These are phyloP conservation scores for Calonectria honghensis DNA, from an alignment of 2,329 filamentous ascomycete species.

Conservation along the genomic window DNA sequence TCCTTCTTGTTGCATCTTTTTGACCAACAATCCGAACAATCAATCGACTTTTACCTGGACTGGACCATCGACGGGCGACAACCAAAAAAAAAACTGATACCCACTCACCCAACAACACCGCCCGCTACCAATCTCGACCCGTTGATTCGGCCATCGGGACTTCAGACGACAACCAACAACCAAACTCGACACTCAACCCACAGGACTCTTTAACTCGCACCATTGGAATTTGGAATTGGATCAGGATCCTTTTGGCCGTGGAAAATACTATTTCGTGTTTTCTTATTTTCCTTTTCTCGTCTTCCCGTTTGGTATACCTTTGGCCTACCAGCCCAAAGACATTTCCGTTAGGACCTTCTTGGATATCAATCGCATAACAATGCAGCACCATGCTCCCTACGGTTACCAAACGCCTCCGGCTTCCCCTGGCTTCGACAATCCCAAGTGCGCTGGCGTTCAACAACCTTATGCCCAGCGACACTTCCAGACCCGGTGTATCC, in stretches of 20 bases:
- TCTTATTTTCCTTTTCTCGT: slow-evolving; percentile 50
- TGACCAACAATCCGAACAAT: slow-evolving; percentile 36
- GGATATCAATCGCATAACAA: slow-evolving; percentile 68
- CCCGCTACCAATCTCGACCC: slow-evolving; percentile 62
- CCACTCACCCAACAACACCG: slow-evolving; percentile 30
- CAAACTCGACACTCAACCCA: slow-evolving; percentile 49
- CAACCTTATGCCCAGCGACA: slow-evolving; percentile 61
- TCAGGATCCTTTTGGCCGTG: slow-evolving; percentile 53
- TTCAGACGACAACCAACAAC: slow-evolving; percentile 42
- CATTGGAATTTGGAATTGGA: slow-evolving; percentile 45
- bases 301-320: slow-evolving; percentile 52
- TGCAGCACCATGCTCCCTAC: slow-evolving; percentile 75
- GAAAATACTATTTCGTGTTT: slow-evolving; percentile 52
- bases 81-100: slow-evolving; percentile 33
- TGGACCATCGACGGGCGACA: slow-evolving; percentile 43
- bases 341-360: slow-evolving; percentile 49
- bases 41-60: slow-evolving; percentile 40
- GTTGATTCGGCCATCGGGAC: slow-evolving; percentile 70
- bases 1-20: slow-evolving; percentile 39
- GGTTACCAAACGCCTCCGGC: slow-evolving; percentile 76
- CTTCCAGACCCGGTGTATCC: slow-evolving; percentile 70
- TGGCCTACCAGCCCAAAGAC: slow-evolving; percentile 47
- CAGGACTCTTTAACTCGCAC: slow-evolving; percentile 50
- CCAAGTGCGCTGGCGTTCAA: slow-evolving; percentile 65
- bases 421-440: slow-evolving; percentile 72